These are phyloP conservation scores for Blumeria hordei DNA, from an alignment of 2,329 filamentous ascomycete genomes.

Conservation along the genomic window DNA sequence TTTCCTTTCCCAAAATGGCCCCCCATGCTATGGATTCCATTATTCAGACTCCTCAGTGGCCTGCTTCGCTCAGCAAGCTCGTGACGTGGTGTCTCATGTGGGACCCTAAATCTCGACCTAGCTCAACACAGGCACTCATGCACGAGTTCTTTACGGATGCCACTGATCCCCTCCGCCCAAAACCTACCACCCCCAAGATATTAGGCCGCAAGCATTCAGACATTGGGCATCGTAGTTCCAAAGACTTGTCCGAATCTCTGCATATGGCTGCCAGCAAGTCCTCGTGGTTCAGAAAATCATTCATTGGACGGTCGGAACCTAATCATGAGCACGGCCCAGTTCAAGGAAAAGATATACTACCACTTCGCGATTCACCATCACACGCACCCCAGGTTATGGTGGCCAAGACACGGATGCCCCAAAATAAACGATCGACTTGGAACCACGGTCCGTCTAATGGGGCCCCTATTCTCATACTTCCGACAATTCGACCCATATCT, in stretches of 20 bases:
- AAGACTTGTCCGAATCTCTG: slow-evolving; percentile 31
- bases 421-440: slow-evolving; percentile 79
- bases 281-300: slow-evolving; percentile 90
- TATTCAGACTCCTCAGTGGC: slow-evolving; percentile 77
- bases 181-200: slow-evolving; percentile 63
- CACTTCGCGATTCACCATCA: slow-evolving; percentile 22
- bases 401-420: slow-evolving; percentile 23
- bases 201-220: slow-evolving; percentile 81
- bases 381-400: slow-evolving; percentile 19
- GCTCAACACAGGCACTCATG: slow-evolving; percentile 75
- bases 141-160: slow-evolving; percentile 92
- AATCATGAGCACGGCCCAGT: slow-evolving; percentile 31
- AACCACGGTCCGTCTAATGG: slow-evolving; percentile 56
- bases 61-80: slow-evolving; percentile 63
- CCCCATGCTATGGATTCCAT: slow-evolving; percentile 93
- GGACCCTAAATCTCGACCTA: slow-evolving; percentile 83
- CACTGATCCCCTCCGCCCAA: slow-evolving; percentile 75
- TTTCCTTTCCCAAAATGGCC: slow-evolving; percentile 98
- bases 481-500: slow-evolving; percentile 82
- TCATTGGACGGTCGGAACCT: slow-evolving; percentile 58
- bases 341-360: slow-evolving; percentile 22
- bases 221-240: slow-evolving; percentile 38
- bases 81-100: slow-evolving; percentile 98
- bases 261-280: slow-evolving; percentile 51
- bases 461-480: slow-evolving; percentile 86